Evolutionary conservation across 495 filamentous ascomycete species (phyloP).

Genomic region (Neurospora sp.): DNA sequence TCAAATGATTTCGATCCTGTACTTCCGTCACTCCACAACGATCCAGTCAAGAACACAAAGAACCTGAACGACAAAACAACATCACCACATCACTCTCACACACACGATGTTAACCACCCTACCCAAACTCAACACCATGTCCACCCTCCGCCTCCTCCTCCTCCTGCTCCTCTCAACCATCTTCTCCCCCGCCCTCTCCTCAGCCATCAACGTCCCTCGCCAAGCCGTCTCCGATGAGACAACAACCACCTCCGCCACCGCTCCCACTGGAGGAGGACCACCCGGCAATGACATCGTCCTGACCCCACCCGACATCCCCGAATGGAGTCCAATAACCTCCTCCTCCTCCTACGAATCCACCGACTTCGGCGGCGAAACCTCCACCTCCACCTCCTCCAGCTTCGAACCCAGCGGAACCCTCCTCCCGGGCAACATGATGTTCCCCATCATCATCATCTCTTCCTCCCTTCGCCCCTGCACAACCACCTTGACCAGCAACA

Average conservation of each 20-base stretch:
- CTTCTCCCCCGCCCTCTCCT: background rate
- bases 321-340: background rate
- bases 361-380: background rate
- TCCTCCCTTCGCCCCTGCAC: conserved; percentile 13
- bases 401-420: background rate
- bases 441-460: background rate
- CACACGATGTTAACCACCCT: background rate
- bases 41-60: background rate
- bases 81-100: background rate
- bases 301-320: background rate
- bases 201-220: background rate
- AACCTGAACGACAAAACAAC: background rate
- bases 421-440: too few species aligned
- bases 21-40: background rate
- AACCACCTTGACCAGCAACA: conserved; percentile 8
- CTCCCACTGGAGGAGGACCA: background rate
- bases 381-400: too few species aligned
- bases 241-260: background rate
- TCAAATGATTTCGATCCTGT: background rate
- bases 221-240: background rate
- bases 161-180: background rate
- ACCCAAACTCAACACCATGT: background rate
- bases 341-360: background rate
- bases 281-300: background rate
- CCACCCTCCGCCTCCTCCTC: background rate